Percentiles rank a stretch among this genome's conserved stretches.
Evolutionary conservation across 192 early-diverging fungal species (phyloP).

Genomic region (Borealophlyctis nickersoniae): DNA sequence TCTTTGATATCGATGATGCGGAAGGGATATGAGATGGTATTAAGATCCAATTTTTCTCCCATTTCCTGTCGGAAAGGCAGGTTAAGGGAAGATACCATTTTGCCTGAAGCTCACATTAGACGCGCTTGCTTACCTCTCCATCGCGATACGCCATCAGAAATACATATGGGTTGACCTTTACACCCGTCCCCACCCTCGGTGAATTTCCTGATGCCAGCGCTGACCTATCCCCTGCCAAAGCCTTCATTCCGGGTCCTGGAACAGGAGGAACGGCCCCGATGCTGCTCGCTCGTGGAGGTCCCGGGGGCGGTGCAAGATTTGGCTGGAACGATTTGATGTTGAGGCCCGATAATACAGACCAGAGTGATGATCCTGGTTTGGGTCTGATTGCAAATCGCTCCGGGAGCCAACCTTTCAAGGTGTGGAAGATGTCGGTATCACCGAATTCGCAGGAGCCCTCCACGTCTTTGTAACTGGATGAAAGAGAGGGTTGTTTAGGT

Average conservation of each 20-base stretch:
- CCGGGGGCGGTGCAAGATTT: not conserved
- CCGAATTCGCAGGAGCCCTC: conserved; percentile 40
- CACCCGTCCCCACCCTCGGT: conserved; percentile 2
- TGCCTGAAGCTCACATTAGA: not conserved
- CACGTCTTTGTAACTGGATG: conserved; percentile 37
- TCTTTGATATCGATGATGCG: conserved; percentile 36
- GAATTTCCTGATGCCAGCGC: conserved; percentile 12
- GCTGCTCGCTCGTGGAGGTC: not conserved
- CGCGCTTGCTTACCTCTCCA: conserved; percentile 19
- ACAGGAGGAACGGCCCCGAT: not conserved
- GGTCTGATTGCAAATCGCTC: conserved; percentile 36
- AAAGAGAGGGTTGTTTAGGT: not conserved
- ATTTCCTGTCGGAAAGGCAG: conserved; percentile 28
- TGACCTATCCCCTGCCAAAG: conserved; percentile 12
- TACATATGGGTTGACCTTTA: conserved; percentile 26
- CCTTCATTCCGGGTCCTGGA: not conserved
- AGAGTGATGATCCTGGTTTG: conserved; percentile 12
- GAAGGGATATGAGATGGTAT: conserved; percentile 30
- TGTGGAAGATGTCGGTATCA: conserved; percentile 49
- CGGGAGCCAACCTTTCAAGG: conserved; percentile 51
- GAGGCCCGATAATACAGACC: conserved; percentile 20
- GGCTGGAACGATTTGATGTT: conserved; percentile 23
- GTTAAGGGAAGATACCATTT: too few relatives aligned
- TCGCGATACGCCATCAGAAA: conserved; percentile 32
- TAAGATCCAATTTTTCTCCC: conserved; percentile 38